Evolutionary conservation across 2,329 filamentous ascomycete genomes (phyloP), one percentile per base, ranked within the genome.

Genomic region (Penicillium sp.): DNA sequence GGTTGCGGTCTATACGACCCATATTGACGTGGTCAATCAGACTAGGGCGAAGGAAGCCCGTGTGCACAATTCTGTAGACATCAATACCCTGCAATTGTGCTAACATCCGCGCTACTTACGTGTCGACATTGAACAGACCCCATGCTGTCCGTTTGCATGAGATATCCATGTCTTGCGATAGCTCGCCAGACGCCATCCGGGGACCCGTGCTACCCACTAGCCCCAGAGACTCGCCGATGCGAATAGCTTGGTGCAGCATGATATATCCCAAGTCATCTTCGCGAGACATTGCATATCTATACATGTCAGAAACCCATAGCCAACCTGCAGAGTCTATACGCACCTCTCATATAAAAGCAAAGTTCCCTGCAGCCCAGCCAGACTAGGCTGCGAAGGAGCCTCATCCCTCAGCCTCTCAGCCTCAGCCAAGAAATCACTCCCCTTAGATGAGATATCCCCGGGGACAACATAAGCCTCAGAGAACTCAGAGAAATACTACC

Each of bases 101-200:
- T 27, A 11, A 5, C 13, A n/a, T 40, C 2, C 1, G 32, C 4
- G 3, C 39, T 14, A 66, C 72, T 52, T 57, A 74, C 72, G 72
- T 74, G 43, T 75, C 72, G 31, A 74, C 64, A 39, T 75, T 70
- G 39, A 73, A 75, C 18, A 75, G 42, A 0, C 72, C 72, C 72
- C 72, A 75, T 1, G 70, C 69, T 6, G 71, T 72, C 46, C 66
- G 60, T 46, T 61, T 66, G 44, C 67, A 52, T 2, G 71, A 73
- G 5, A 54, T 52, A 36, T 68, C 63, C 66, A 71, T 68, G 24
- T 75, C 72, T 3, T 53, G 38, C 0, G 70, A 66, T 6, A 63
- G 42, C 8, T 64, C 59, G 6, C 61, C 61, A 6, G 65, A 59
- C 2, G 57, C 59, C n/a, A 67, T 52, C 14, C 50, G 47, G 1